These are phyloP conservation scores for Aspergillus biplanus DNA, from an alignment of 495 filamentous ascomycete genomes.

Conservation along the genomic window DNA sequence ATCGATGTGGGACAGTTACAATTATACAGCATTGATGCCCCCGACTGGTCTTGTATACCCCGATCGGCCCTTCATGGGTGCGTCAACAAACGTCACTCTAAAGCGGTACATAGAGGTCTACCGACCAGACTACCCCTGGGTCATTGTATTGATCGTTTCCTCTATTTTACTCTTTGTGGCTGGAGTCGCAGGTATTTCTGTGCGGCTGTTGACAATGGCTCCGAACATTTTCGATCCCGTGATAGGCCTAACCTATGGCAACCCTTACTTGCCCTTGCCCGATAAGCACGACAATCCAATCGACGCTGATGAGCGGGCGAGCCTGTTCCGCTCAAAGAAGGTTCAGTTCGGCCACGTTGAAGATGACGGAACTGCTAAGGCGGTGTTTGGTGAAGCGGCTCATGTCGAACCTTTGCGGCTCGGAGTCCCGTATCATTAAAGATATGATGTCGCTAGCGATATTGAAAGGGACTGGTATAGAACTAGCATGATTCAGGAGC, in stretches of 20 bases:
- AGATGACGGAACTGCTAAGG: conserved; percentile 15
- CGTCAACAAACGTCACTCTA: conserved; percentile 20
- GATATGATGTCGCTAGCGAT: neutral
- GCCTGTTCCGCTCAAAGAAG: neutral
- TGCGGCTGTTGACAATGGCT: conserved; percentile 18
- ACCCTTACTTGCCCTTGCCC: conserved; percentile 13
- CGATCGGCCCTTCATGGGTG: conserved; percentile 16
- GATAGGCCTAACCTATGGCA: conserved; percentile 21
- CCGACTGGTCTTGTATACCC: neutral
- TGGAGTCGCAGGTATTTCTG: conserved; percentile 14
- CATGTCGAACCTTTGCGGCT: conserved; percentile 12
- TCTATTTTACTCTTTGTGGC: conserved; percentile 7
- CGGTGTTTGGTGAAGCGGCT: conserved; percentile 17
- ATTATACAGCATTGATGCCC: neutral
- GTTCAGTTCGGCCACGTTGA: conserved; percentile 18
- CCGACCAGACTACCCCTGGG: conserved; percentile 18
- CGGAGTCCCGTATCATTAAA: conserved; percentile 18
- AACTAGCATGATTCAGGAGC: neutral
- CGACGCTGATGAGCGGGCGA: conserved; percentile 16
- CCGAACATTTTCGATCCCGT: conserved; percentile 27
- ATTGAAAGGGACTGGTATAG: neutral
- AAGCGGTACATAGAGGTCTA: conserved; percentile 22
- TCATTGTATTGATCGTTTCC: conserved; percentile 13
- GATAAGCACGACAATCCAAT: conserved; percentile 8
- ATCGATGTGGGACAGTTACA: neutral